phyloP scores from a whole-genome alignment of 2,329 filamentous ascomycete species.

The Colletotrichum spinosum region DNA sequence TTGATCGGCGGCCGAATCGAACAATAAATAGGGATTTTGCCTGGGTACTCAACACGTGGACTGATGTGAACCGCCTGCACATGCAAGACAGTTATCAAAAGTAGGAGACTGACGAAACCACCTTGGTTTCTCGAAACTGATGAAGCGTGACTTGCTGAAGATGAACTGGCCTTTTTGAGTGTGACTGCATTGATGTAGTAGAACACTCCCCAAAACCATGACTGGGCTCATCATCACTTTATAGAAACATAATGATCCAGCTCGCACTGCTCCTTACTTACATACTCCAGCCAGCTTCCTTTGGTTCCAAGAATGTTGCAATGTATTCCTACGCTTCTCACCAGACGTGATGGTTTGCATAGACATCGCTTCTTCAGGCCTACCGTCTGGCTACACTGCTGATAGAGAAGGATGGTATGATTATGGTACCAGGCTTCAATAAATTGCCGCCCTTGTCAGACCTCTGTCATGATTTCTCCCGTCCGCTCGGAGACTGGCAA shows the following conservation, averaged over 20 bases:
- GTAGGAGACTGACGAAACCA: background rate
- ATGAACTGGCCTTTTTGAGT: no score
- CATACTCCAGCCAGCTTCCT: background rate
- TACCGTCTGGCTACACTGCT: no score
- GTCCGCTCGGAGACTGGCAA: conserved; percentile 14
- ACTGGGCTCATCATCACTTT: no score
- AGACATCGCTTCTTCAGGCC: background rate
- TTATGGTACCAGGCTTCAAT: conserved; percentile 35
- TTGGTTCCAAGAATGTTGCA: background rate
- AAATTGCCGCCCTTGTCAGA: conserved; percentile 43
- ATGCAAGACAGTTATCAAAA: conserved; percentile 13
- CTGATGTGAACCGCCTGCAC: conserved; percentile 8
- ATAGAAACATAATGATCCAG: no score
- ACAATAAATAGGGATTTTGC: conserved; percentile 10
- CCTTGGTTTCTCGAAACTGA: background rate
- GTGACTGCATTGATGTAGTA: no score
- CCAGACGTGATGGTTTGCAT: conserved; percentile 5
- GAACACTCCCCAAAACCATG: no score
- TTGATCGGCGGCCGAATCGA: background rate
- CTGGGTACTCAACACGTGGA: background rate
- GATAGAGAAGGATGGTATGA: conserved; percentile 21
- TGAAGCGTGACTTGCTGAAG: background rate
- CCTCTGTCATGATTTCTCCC: conserved; percentile 15
- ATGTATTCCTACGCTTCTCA: background rate
- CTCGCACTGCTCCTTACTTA: no score